These are phyloP conservation scores for Favolaschia claudopus DNA, from an alignment of 768 basidiomycete species.

Conservation along the genomic window DNA sequence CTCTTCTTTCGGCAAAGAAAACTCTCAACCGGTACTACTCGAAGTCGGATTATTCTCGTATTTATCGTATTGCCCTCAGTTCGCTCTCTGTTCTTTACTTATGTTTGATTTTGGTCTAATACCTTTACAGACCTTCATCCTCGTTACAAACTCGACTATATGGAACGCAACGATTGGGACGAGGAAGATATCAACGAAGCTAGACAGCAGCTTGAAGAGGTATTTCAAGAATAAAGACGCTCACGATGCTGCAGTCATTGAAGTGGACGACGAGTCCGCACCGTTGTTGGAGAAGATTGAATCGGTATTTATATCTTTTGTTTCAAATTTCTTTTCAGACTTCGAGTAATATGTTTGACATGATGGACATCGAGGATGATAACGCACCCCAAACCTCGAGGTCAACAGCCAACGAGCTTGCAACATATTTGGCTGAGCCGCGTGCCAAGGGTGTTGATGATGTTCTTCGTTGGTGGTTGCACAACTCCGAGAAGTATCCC, in stretches of 20 bases:
- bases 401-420: constrained; percentile 27
- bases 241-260: not conserved
- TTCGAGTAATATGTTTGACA: not conserved
- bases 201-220: constrained; percentile 25
- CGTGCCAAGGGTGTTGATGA: constrained; percentile 27
- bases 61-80: constrained; percentile 43
- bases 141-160: constrained; percentile 42
- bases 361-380: constrained; percentile 1
- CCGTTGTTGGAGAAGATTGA: too few species aligned
- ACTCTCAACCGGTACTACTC: constrained; percentile 43
- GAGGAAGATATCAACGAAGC: constrained; percentile 30
- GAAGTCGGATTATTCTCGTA: constrained; percentile 36
- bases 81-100: constrained; percentile 20
- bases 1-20: too few species aligned
- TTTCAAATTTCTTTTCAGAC: not conserved
- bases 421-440: constrained; percentile 31
- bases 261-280: not conserved
- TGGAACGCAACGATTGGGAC: constrained; percentile 36
- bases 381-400: not conserved
- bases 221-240: not conserved
- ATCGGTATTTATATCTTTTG: not conserved
- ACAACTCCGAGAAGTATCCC: constrained; percentile 27
- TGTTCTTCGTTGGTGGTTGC: constrained; percentile 36
- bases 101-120: not conserved
- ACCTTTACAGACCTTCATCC: constrained; percentile 42